These are phyloP conservation scores for Lichtheimia ornata DNA, from an alignment of 371 early-diverging fungal genomes.

Conservation along the genomic window DNA sequence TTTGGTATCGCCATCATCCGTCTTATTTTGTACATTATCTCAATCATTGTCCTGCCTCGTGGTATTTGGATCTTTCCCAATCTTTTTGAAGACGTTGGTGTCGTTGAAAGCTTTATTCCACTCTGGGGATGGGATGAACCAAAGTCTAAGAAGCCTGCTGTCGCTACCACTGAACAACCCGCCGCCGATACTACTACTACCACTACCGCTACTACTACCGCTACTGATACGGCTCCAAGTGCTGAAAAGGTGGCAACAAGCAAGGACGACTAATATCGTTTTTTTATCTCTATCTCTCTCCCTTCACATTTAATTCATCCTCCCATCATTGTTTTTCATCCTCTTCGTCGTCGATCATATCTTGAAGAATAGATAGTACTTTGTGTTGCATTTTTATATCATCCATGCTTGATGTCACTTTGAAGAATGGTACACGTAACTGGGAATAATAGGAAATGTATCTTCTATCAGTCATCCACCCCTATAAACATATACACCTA, in stretches of 20 bases:
- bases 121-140: slow-evolving; percentile 90
- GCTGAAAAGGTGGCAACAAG: not conserved
- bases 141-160: slow-evolving; percentile 31
- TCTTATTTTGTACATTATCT: slow-evolving; percentile 84
- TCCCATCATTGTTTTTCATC: slow-evolving; percentile 1
- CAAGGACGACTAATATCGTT: not conserved
- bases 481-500: not conserved
- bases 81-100: slow-evolving; percentile 97
- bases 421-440: slow-evolving; percentile 45
- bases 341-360: slow-evolving; percentile 32
- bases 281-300: too few relatives aligned
- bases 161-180: not conserved
- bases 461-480: not conserved
- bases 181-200: not conserved
- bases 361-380: slow-evolving; percentile 37
- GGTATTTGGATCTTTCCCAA: slow-evolving; percentile 99
- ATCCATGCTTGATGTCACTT: slow-evolving; percentile 23
- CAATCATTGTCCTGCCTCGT: slow-evolving; percentile 76
- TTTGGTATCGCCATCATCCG: slow-evolving; percentile 90
- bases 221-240: not conserved
- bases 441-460: slow-evolving; percentile 14
- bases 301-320: not conserved
- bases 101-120: slow-evolving; percentile 98
- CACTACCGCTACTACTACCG: not conserved
- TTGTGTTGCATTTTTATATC: slow-evolving; percentile 41